Base-by-base conservation (phyloP, 1,284 basidiomycete genomes). In the Heterobasidion occidentale region DNA sequence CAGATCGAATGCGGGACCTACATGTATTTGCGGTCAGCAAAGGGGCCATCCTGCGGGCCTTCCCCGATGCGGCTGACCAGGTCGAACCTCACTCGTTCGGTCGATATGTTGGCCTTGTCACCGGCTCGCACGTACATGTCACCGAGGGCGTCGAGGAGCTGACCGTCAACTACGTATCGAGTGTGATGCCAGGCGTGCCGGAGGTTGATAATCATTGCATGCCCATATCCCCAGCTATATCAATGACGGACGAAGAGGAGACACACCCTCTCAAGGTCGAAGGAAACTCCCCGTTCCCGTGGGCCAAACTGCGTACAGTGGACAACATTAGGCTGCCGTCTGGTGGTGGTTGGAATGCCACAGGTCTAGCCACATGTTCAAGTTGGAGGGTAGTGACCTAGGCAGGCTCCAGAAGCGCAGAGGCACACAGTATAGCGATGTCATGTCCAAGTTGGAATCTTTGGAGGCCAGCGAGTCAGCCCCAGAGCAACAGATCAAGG, bases 101-200 rank as follows among this genome's bases (percentile, higher is more conserved):
- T 9, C 62, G 64, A 27, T 67, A 63, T 38, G 46, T 66, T 46
- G 67, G 65, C 15, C 61, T 66, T 5, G 67, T 68, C 11, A 59
- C 57, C 11, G 51, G 48, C 35, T 64, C 64, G 2, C 51, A 44
- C 49, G 46, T 62, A 17, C 46, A 42, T n/a, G 38, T 42, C 38
- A 7, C 38, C 38, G 38, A n/a, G 12, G 38, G n/a, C 12, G n/a
- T 42, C 7, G 12, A 42, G n/a, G n/a, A 42, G 12, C 4, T 42
- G 12, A 42, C 38, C n/a, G 38, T 42, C 38, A 42, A 42, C n/a
- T 42, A 42, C 38, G 38, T n/a, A 12, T 42, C 38, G 12, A 42
- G 12, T n/a, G 38, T 42, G 38, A 11, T 12, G 38, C 38, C 38
- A 11, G 12, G 12, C 38, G 38, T 42, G 38, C 11, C 12, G 12